Conservation (phyloP, 192 early-diverging fungal species). For the Phycomyces nitens region DNA sequence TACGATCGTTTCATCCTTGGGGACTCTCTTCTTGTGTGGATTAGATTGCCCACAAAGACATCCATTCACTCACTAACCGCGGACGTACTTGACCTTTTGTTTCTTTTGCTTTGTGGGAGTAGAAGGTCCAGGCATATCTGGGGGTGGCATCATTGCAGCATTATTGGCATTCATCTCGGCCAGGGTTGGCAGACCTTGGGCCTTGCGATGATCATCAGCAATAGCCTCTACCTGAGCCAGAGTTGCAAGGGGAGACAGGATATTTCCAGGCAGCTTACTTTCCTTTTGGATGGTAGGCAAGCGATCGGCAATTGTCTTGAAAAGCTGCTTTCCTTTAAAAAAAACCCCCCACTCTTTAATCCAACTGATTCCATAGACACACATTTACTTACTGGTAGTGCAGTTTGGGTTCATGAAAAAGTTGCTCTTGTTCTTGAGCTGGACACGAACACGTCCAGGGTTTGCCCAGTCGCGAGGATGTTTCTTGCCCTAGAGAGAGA, state of each 20-base stretch:
- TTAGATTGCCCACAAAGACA: too few species aligned
- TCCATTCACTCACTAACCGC: slow-evolving; percentile 21
- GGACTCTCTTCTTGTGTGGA: background rate
- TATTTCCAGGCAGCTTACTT: slow-evolving; percentile 23
- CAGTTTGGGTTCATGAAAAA: slow-evolving; percentile 44
- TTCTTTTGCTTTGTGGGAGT: slow-evolving; percentile 20
- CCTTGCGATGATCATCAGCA: slow-evolving; percentile 31
- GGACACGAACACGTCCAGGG: slow-evolving; percentile 64
- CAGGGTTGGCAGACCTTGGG: slow-evolving; percentile 31
- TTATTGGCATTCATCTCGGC: slow-evolving; percentile 17
- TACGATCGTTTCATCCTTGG: background rate
- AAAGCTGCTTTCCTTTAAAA: slow-evolving; percentile 37
- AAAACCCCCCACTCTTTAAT: too few species aligned
- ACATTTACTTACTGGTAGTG: slow-evolving; percentile 44
- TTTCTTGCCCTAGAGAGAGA: slow-evolving; percentile 42
- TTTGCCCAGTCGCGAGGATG: slow-evolving; percentile 71
- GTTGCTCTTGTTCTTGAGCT: slow-evolving; percentile 48
- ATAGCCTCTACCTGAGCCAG: slow-evolving; percentile 29
- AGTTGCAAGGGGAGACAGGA: slow-evolving; percentile 29
- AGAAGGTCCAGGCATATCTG: background rate
- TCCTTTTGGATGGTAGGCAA: slow-evolving; percentile 29
- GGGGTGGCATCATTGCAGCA: background rate
- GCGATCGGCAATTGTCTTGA: slow-evolving; percentile 23
- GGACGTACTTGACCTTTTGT: slow-evolving; percentile 32
- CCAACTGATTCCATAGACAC: too few species aligned